Base-by-base conservation (phyloP, 805 yeast species). In the Zygoascus bituminiphila region DNA sequence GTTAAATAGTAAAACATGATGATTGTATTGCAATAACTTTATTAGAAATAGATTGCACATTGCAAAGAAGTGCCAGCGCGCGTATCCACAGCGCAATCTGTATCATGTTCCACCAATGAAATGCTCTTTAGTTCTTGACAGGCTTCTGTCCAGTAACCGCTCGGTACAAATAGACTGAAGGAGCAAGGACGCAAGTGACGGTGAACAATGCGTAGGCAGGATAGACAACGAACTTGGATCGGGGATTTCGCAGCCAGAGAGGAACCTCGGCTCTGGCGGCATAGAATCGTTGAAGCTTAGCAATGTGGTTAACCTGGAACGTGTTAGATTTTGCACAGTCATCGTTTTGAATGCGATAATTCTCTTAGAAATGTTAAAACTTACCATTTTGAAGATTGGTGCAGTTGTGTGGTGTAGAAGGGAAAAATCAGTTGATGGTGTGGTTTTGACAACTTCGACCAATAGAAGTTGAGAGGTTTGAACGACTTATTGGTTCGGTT, bases 131-230 rank as follows among this genome's bases (percentile, higher is more conserved):
- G 20, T 3, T 5, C 39, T 9, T 36, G 39, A 19, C 22, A 15
- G 39, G 39, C 17, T 15, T 36, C 39, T 36, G 39, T 9, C 22
- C 57, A 23, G 41, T 44, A 19, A 76, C 61, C 57, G 93, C 93
- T 73, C 88, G 80, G 59, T 79, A 85, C 49, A 78, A 64, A 77
- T 79, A 84, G 72, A 69, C 77, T 58, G 82, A 72, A 52, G 93
- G 83, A 52, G 77, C 75, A 51, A 73, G 74, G 45, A 86, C 78
- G 54, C 66, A 63, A 55, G 86, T 72, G 52, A 82, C 74, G 48
- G 85, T 71, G 67, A 85, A 81, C 52, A 81, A 72, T 54, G 85
- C 86, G 72, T 75, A 82, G 77, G 80, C 86, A 63, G 95, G 94
- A 70, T 80, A 81, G 57, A 85, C 75, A 64, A 81, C 68, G 60